Percentiles rank a stretch among this genome's conserved stretches.
Evolutionary conservation across 805 yeast genomes (phyloP).

Genomic region (Saccharomycopsis sp.): DNA sequence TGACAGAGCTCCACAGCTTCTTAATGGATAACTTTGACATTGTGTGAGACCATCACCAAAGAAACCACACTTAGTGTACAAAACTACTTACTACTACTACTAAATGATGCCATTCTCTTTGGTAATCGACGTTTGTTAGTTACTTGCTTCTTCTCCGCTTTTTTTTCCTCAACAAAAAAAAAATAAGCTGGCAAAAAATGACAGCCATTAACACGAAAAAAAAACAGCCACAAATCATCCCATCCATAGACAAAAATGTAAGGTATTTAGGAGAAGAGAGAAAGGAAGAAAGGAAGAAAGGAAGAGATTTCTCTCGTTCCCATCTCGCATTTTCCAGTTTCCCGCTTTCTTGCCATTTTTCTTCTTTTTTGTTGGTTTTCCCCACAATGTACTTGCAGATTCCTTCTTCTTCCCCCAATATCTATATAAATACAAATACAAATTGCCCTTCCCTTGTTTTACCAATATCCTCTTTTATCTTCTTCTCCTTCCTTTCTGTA

Average conservation of each 20-base stretch:
- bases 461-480: not conserved
- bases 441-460: not conserved
- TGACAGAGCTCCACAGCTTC: constrained; percentile 11
- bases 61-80: not conserved
- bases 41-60: not conserved
- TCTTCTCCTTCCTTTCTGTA: not conserved
- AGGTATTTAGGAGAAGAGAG: too few species aligned
- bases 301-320: too few species aligned
- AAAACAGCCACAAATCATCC: too few species aligned
- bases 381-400: not conserved
- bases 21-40: constrained; percentile 18
- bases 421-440: not conserved
- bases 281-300: too few species aligned
- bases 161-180: too few species aligned
- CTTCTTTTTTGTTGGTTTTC: constrained; percentile 2
- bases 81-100: not conserved
- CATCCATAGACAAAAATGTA: too few species aligned
- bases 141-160: too few species aligned
- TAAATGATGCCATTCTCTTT: not conserved
- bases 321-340: too few species aligned
- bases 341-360: too few species aligned
- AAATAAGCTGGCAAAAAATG: too few species aligned
- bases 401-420: constrained; percentile 2
- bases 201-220: too few species aligned
- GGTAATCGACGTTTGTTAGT: not conserved